Conservation (phyloP, 257 asterid genomes). For the Fraxinus cuspidata region DNA sequence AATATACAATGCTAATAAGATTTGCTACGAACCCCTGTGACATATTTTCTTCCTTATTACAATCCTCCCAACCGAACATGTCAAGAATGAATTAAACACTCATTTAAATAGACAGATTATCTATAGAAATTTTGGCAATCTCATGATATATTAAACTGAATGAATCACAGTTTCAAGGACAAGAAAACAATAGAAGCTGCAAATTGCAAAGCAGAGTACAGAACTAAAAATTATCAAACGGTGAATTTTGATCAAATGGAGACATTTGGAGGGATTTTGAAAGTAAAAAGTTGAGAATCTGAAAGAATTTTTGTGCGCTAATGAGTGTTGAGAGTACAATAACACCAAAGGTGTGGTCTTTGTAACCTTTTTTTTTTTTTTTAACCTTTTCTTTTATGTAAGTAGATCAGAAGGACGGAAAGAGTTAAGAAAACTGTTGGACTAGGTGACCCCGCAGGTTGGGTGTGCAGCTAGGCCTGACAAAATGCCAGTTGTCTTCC, state of each 20-base stretch:
- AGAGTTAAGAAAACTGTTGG: not conserved
- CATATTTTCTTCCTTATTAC: too few relatives aligned
- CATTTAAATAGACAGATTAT: too few relatives aligned
- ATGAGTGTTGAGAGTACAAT: not conserved
- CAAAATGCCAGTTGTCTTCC: not conserved
- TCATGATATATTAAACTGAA: too few relatives aligned
- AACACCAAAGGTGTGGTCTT: not conserved
- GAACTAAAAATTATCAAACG: not conserved
- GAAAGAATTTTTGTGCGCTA: not conserved
- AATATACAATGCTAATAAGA: too few relatives aligned
- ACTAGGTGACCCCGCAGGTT: not conserved
- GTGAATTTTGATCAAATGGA: not conserved
- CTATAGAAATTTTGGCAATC: too few relatives aligned
- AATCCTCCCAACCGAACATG: too few relatives aligned
- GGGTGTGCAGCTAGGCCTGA: not conserved
- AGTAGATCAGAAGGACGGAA: not conserved
- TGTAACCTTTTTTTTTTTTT: not conserved
- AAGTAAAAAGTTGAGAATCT: not conserved
- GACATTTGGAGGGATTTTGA: conserved; percentile 4
- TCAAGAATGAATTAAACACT: too few relatives aligned
- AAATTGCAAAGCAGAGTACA: too few relatives aligned
- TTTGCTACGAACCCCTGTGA: too few relatives aligned
- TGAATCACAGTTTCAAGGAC: too few relatives aligned
- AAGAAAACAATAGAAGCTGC: too few relatives aligned
- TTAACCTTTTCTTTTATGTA: not conserved